These are phyloP conservation scores for Begonia fuchsioides DNA, from an alignment of 306 rosid genomes.

Conservation along the genomic window DNA sequence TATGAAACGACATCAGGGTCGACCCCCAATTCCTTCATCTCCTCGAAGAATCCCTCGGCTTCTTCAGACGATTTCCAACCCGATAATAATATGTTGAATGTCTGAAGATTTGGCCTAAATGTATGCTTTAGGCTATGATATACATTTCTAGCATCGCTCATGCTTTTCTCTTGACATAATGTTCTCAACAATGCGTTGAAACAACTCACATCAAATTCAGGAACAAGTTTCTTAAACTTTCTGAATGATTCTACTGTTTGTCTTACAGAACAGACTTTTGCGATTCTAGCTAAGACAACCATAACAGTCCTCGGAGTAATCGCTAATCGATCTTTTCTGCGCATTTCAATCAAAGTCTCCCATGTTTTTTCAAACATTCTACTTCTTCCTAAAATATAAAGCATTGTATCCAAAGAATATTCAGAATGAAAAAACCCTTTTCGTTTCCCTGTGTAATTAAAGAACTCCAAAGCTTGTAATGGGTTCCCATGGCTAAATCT, in stretches of 20 bases:
- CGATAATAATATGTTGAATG: constrained; percentile 65
- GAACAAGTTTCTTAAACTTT: constrained; percentile 54
- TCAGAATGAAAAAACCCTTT: constrained; percentile 67
- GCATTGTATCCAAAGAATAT: constrained; percentile 63
- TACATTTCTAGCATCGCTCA: constrained; percentile 83
- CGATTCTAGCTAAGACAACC: constrained; percentile 64
- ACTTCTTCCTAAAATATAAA: constrained; percentile 59
- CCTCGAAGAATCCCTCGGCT: constrained; percentile 68
- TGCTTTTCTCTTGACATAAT: constrained; percentile 84
- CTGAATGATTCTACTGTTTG: constrained; percentile 66
- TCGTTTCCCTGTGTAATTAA: constrained; percentile 37
- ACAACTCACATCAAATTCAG: constrained; percentile 37
- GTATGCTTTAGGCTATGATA: constrained; percentile 57
- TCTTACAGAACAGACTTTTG: constrained; percentile 71
- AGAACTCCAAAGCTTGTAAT: constrained; percentile 55
- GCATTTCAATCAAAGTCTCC: constrained; percentile 39
- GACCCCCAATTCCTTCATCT: constrained; percentile 69
- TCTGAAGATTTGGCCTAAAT: constrained; percentile 56
- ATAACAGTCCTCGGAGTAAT: constrained; percentile 55
- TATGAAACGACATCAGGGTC: constrained; percentile 65
- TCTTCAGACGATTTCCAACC: constrained; percentile 85
- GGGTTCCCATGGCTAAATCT: constrained; percentile 81
- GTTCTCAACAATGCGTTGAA: constrained; percentile 76
- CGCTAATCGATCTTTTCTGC: constrained; percentile 25
- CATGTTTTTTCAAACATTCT: constrained; percentile 47